Percentiles rank a stretch among this genome's conserved stretches.
These are phyloP conservation scores for Sequoiadendron giganteum DNA, from an alignment of 75 land plant species.

Conservation along the genomic window DNA sequence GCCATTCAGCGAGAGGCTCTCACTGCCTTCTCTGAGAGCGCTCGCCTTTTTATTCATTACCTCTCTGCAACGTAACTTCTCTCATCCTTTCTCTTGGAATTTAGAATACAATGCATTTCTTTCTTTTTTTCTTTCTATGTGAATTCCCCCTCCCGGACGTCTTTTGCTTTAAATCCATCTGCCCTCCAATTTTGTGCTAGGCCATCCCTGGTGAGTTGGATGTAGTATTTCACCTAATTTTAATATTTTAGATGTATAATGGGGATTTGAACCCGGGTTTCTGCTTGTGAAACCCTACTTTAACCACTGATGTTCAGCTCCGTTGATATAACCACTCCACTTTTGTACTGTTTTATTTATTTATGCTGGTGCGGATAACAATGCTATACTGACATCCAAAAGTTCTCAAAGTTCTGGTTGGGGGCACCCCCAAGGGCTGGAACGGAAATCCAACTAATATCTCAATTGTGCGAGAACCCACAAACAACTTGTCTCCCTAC, in stretches of 20 bases:
- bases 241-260: neutral
- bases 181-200: neutral
- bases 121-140: neutral
- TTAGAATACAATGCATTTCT: neutral
- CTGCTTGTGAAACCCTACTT: neutral
- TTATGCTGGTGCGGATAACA: neutral
- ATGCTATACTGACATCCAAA: neutral
- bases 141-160: too few species aligned
- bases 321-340: neutral
- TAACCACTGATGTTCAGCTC: neutral
- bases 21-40: slow-evolving; percentile 77
- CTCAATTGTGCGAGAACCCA: neutral
- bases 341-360: neutral
- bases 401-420: neutral
- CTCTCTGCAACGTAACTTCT: slow-evolving; percentile 82
- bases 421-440: neutral
- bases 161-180: too few species aligned
- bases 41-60: slow-evolving; percentile 92
- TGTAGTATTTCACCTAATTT: neutral
- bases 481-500: neutral
- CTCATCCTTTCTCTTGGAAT: neutral
- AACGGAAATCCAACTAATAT: neutral
- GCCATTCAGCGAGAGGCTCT: slow-evolving; percentile 72
- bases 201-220: neutral
- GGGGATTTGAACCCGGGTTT: neutral